Conservation (phyloP, 2,329 filamentous ascomycete genomes). For the Venturia asperata region DNA sequence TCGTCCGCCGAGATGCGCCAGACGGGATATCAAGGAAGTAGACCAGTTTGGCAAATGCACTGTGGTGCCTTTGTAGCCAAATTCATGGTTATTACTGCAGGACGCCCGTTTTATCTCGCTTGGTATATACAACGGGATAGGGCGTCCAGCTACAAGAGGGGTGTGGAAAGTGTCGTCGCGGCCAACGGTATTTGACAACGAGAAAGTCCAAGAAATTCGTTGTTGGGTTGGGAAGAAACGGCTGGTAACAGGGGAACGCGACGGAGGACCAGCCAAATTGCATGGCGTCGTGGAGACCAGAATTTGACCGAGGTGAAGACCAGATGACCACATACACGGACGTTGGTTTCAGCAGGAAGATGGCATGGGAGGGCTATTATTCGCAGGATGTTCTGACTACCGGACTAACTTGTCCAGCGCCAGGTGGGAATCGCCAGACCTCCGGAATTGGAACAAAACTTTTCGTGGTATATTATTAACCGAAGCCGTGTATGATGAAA, state of each 20-base stretch:
- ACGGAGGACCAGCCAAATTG: background rate
- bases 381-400: background rate
- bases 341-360: background rate
- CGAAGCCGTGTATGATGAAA: conserved; percentile 1
- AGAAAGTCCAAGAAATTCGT: background rate
- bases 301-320: background rate
- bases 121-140: too few relatives aligned
- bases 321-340: background rate
- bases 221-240: background rate
- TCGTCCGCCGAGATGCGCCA: too few relatives aligned
- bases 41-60: too few relatives aligned
- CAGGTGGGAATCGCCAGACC: background rate
- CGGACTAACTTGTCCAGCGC: background rate
- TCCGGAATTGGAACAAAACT: background rate
- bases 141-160: too few relatives aligned
- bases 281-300: background rate
- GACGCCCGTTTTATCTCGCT: too few relatives aligned
- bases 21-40: too few relatives aligned
- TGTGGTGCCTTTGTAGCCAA: too few relatives aligned
- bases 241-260: background rate
- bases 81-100: too few relatives aligned
- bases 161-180: too few relatives aligned
- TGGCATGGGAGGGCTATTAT: background rate
- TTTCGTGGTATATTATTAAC: conserved; percentile 11
- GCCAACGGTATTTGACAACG: background rate